Conservation (phyloP, 176 grass and related monocot genomes). For the Musa schizocarpa region DNA sequence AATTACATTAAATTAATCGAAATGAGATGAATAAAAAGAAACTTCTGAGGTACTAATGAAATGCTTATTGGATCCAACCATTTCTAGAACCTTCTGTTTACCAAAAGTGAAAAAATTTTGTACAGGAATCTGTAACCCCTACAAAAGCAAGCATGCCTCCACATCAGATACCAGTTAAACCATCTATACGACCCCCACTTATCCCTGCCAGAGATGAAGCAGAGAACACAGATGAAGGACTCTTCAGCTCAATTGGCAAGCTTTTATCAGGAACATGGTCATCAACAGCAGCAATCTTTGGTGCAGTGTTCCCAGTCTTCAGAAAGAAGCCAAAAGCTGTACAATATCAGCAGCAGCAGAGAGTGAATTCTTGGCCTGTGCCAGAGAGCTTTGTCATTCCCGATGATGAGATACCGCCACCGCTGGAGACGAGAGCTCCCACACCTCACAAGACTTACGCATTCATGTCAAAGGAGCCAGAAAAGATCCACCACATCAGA, state of each 20-base stretch:
- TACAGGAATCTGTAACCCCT: conserved; percentile 39
- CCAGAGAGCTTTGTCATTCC: conserved; percentile 68
- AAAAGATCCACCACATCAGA: conserved; percentile 77
- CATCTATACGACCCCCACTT: conserved; percentile 35
- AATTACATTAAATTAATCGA: too few relatives aligned
- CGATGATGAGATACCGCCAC: conserved; percentile 42
- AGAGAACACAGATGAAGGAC: conserved; percentile 45
- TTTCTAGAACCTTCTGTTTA: not conserved
- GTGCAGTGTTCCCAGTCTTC: conserved; percentile 35
- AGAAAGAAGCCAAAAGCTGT: conserved; percentile 47
- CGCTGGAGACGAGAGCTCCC: conserved; percentile 38
- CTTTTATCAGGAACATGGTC: conserved; percentile 45
- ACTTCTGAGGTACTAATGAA: too few relatives aligned
- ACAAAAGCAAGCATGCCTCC: conserved; percentile 48
- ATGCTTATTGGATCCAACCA: too few relatives aligned
- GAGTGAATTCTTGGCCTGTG: conserved; percentile 27
- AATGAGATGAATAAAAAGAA: too few relatives aligned
- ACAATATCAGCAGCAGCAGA: conserved; percentile 31
- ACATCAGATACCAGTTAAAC: conserved; percentile 48
- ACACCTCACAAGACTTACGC: conserved; percentile 63
- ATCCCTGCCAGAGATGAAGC: conserved; percentile 52
- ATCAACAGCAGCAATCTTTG: conserved; percentile 36
- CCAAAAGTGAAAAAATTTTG: not conserved
- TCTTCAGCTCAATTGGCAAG: conserved; percentile 46
- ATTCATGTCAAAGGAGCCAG: conserved; percentile 70